phyloP scores from a whole-genome alignment of 345 rosid species.

The Laguncularia racemosa region DNA sequence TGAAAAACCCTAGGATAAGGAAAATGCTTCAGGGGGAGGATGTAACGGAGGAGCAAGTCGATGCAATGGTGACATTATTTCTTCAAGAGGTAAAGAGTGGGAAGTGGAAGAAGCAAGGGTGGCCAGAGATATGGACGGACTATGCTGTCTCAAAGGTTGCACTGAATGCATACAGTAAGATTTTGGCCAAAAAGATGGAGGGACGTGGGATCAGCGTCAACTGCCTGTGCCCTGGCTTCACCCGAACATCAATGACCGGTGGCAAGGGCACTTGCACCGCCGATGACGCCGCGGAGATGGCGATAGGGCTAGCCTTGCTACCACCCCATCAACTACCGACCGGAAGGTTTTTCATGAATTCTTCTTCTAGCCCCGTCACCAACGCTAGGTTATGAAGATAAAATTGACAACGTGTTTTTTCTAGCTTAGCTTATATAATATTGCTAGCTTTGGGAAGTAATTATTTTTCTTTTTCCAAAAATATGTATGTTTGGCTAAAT shows the following conservation, averaged over 20 bases:
- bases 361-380: slow-evolving; percentile 11
- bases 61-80: slow-evolving; percentile 32
- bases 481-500: too few relatives aligned
- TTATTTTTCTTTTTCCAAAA: too few relatives aligned
- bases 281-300: slow-evolving; percentile 40
- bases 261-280: slow-evolving; percentile 70
- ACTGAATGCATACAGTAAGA: slow-evolving; percentile 59
- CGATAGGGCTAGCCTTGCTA: slow-evolving; percentile 39
- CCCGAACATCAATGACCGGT: slow-evolving; percentile 70
- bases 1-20: slow-evolving; percentile 43
- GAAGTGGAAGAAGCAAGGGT: slow-evolving; percentile 60
- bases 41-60: slow-evolving; percentile 39
- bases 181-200: slow-evolving; percentile 37
- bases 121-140: slow-evolving; percentile 82
- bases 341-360: slow-evolving; percentile 45
- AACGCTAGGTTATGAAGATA: slow-evolving; percentile 31
- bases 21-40: slow-evolving; percentile 32
- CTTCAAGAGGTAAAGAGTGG: slow-evolving; percentile 45
- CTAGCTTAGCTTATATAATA: too few relatives aligned
- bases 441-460: too few relatives aligned
- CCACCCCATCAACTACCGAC: slow-evolving; percentile 38
- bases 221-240: slow-evolving; percentile 83
- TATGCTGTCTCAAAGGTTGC: slow-evolving; percentile 88
- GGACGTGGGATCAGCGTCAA: slow-evolving; percentile 42
- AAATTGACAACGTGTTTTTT: background rate